phyloP scores from a whole-genome alignment of 345 rosid genomes.

The Eucalyptus fibrosa region DNA sequence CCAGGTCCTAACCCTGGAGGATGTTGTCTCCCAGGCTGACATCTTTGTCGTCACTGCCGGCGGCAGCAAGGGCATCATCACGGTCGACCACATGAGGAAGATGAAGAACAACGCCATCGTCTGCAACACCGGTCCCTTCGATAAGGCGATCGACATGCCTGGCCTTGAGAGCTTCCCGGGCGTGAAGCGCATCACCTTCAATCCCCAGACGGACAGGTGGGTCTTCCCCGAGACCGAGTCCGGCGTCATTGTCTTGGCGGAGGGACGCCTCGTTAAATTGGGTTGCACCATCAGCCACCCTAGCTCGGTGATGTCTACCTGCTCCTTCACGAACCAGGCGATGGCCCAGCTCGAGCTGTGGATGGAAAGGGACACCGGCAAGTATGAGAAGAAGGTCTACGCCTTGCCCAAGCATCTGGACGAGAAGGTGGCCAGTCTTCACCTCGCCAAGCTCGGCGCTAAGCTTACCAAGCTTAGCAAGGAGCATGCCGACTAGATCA shows the following conservation, averaged over 20 bases:
- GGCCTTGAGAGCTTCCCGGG: constrained; percentile 71
- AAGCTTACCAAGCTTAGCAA: constrained; percentile 62
- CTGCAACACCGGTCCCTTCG: constrained; percentile 87
- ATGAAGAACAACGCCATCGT: constrained; percentile 96
- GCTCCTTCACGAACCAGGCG: constrained; percentile 95
- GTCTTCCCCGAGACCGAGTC: constrained; percentile 73
- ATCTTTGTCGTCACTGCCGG: background rate
- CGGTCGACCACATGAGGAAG: constrained; percentile 81
- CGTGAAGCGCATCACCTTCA: constrained; percentile 75
- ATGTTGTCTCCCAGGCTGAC: background rate
- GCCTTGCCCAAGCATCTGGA: constrained; percentile 90
- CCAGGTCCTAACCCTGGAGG: background rate
- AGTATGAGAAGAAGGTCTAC: constrained; percentile 93
- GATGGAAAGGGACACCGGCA: constrained; percentile 60
- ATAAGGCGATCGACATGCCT: constrained; percentile 67
- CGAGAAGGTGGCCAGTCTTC: constrained; percentile 87
- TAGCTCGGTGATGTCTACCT: constrained; percentile 69
- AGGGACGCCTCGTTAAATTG: constrained; percentile 87
- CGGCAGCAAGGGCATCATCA: constrained; percentile 76
- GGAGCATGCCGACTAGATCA: constrained; percentile 77
- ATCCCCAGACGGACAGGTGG: constrained; percentile 95
- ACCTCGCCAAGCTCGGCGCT: constrained; percentile 87
- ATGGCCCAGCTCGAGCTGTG: constrained; percentile 96
- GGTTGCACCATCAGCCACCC: constrained; percentile 37
- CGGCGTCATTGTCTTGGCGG: constrained; percentile 75